These are phyloP conservation scores for Trypanosoma avium DNA, from an alignment of 208 protist genomes.

Conservation along the genomic window DNA sequence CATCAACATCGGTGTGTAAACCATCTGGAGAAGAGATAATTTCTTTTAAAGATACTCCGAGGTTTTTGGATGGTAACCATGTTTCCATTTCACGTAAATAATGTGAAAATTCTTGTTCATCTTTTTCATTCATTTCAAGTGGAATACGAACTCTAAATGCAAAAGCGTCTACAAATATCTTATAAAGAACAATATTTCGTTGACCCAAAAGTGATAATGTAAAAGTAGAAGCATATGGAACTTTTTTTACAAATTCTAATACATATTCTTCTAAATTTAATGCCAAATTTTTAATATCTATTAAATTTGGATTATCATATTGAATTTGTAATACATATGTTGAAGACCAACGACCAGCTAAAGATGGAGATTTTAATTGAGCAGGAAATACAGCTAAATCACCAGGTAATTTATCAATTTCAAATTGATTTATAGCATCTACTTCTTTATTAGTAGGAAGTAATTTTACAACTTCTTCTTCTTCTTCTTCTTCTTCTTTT, in stretches of 20 bases:
- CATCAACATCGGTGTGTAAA: conserved; percentile 78
- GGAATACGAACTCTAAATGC: conserved; percentile 80
- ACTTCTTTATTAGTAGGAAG: conserved; percentile 85
- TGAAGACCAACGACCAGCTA: conserved; percentile 63
- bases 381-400: conserved; percentile 59
- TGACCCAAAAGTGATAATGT: conserved; percentile 18
- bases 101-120: conserved; percentile 34
- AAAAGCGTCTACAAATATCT: conserved; percentile 76
- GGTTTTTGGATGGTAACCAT: conserved; percentile 19
- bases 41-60: conserved; percentile 58
- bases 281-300: conserved; percentile 19
- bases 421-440: conserved; percentile 48
- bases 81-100: conserved; percentile 28
- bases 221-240: conserved; percentile 17
- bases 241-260: conserved; percentile 28
- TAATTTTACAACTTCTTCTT: conserved; percentile 59
- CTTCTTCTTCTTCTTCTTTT: background rate
- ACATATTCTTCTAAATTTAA: conserved; percentile 35
- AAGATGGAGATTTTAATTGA: conserved; percentile 49
- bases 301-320: conserved; percentile 6
- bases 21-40: conserved; percentile 58
- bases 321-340: conserved; percentile 64
- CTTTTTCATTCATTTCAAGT: conserved; percentile 34
- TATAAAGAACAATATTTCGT: conserved; percentile 64
- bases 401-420: conserved; percentile 64